phyloP scores from a whole-genome alignment of 768 basidiomycete species.

The Mycena leptocephala region DNA sequence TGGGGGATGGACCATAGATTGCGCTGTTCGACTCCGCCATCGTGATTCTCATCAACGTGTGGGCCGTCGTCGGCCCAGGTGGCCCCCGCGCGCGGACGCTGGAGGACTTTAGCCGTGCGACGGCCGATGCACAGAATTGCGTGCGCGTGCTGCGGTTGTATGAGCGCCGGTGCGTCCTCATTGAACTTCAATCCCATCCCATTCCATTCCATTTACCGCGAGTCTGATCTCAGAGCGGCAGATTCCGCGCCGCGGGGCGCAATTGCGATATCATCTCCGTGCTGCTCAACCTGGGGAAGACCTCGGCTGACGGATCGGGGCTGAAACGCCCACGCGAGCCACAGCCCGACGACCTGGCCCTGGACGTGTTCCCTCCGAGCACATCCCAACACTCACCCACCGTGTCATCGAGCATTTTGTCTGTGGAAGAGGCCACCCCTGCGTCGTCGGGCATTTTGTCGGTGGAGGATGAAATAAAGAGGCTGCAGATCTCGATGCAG shows the following conservation, averaged over 20 bases:
- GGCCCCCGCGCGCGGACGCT: conserved; percentile 27
- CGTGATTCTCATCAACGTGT: conserved; percentile 61
- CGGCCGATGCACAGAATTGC: conserved; percentile 57
- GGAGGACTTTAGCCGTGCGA: conserved; percentile 48
- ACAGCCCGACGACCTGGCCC: no score
- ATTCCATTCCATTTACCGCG: not conserved
- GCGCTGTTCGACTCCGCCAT: conserved; percentile 54
- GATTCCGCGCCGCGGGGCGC: conserved; percentile 6
- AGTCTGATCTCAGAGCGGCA: not conserved
- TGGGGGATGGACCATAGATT: no score
- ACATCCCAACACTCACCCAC: no score
- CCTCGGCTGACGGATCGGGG: not conserved
- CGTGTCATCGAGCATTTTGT: not conserved
- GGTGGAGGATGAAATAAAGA: not conserved
- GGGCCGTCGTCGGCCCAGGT: conserved; percentile 53
- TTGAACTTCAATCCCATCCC: no score
- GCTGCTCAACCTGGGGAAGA: conserved; percentile 9
- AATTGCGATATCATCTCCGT: conserved; percentile 17
- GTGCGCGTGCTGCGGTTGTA: conserved; percentile 43
- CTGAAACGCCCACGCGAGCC: not conserved
- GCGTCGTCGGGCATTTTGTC: not conserved
- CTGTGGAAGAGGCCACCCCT: no score
- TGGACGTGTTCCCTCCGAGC: not conserved
- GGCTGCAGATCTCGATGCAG: not conserved
- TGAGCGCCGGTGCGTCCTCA: conserved; percentile 9